Conservation (phyloP, 768 basidiomycete genomes). For the Rhodotorula paludigena region DNA sequence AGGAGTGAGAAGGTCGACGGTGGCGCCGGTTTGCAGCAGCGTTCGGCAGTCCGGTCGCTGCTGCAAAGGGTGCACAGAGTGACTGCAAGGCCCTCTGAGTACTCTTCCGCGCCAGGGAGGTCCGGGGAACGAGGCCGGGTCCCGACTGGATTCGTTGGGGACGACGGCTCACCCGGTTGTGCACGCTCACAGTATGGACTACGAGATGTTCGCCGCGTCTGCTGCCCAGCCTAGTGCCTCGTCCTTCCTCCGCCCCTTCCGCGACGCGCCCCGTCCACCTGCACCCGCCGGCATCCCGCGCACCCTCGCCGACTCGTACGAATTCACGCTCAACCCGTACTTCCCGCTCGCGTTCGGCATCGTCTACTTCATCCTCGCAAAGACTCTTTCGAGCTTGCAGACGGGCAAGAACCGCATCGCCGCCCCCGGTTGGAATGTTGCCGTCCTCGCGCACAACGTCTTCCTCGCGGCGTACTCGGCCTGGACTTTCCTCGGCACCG, state of each 20-base stretch:
- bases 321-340: conserved; percentile 21
- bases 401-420: conserved; percentile 39
- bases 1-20: too few relatives aligned
- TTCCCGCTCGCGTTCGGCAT: conserved; percentile 39
- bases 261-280: neutral
- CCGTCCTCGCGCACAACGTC: conserved; percentile 42
- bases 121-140: too few relatives aligned
- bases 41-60: too few relatives aligned
- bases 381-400: conserved; percentile 32
- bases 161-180: too few relatives aligned
- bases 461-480: conserved; percentile 41
- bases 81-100: too few relatives aligned
- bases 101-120: too few relatives aligned
- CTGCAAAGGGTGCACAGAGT: too few relatives aligned
- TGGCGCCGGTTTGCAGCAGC: too few relatives aligned
- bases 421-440: conserved; percentile 29
- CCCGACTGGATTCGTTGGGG: too few relatives aligned
- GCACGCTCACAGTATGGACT: too few relatives aligned
- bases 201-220: neutral
- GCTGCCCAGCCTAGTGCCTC: neutral
- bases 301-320: neutral
- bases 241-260: neutral
- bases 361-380: conserved; percentile 38
- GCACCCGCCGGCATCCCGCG: conserved; percentile 1
- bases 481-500: conserved; percentile 40